A percentile compares a stretch with the other conserved stretches of the same genome.
These are phyloP conservation scores for Mortierella sp. DNA, from an alignment of 371 early-diverging fungal genomes.

Conservation along the genomic window DNA sequence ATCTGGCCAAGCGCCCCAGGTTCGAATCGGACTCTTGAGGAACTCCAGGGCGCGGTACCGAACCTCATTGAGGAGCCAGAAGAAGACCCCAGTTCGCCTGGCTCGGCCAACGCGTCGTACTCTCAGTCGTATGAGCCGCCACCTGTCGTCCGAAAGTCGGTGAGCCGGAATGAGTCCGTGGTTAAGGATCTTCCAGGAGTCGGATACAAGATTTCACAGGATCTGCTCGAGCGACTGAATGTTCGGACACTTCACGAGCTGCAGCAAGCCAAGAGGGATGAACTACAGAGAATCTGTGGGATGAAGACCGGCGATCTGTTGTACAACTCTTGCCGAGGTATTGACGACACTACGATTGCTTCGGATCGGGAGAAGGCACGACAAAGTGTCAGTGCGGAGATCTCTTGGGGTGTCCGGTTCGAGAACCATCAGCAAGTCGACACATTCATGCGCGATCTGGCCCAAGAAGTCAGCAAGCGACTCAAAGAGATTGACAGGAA, in stretches of 20 bases:
- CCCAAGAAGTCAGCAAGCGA: slow-evolving; percentile 66
- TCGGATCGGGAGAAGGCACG: slow-evolving; percentile 68
- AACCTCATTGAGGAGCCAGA: neutral
- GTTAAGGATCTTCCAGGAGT: slow-evolving; percentile 42
- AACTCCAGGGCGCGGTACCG: slow-evolving; percentile 20
- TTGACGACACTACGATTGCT: slow-evolving; percentile 78
- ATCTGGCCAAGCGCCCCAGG: slow-evolving; percentile 44
- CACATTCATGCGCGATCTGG: slow-evolving; percentile 67
- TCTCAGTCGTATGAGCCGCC: slow-evolving; percentile 5
- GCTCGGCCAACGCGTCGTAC: neutral
- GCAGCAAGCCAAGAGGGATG: slow-evolving; percentile 44
- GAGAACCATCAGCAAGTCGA: slow-evolving; percentile 74
- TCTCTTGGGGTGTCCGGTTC: slow-evolving; percentile 91
- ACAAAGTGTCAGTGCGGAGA: slow-evolving; percentile 84
- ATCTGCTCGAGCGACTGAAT: slow-evolving; percentile 33
- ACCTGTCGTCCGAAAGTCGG: neutral
- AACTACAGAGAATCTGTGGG: slow-evolving; percentile 76
- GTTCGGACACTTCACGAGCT: slow-evolving; percentile 71
- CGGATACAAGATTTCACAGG: slow-evolving; percentile 48
- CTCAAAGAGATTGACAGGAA: slow-evolving; percentile 61
- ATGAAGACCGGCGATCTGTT: slow-evolving; percentile 77
- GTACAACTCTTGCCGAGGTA: slow-evolving; percentile 76
- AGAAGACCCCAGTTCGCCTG: neutral
- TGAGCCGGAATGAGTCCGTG: slow-evolving; percentile 8
- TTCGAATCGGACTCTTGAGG: slow-evolving; percentile 22